phyloP scores from a whole-genome alignment of 805 yeast genomes.

The Starmera quercuum region DNA sequence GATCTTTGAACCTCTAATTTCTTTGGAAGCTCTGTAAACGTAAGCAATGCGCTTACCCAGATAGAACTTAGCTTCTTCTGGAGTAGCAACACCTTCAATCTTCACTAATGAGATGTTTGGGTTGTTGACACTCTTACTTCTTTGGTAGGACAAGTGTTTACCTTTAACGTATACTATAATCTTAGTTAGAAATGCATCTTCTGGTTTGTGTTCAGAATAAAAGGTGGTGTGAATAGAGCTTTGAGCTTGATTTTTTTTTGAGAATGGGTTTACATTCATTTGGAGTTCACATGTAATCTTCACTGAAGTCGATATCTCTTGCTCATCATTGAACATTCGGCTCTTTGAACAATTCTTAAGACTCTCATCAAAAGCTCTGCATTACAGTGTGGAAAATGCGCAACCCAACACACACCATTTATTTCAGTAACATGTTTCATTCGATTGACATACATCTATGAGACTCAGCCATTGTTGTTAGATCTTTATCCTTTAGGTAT shows the following conservation, averaged over 20 bases:
- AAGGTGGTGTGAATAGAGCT: constrained; percentile 4
- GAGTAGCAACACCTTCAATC: constrained; percentile 89
- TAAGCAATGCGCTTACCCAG: constrained; percentile 98
- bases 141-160: constrained; percentile 99
- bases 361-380: too few species aligned
- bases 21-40: constrained; percentile 98
- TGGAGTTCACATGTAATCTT: too few species aligned
- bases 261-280: too few species aligned
- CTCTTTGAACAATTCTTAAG: too few species aligned
- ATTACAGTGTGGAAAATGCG: too few species aligned
- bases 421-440: too few species aligned
- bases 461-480: constrained; percentile 77
- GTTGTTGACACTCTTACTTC: constrained; percentile 97
- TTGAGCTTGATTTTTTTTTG: too few species aligned
- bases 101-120: constrained; percentile 95
- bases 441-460: constrained; percentile 98
- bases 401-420: too few species aligned
- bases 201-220: not conserved
- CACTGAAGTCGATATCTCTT: too few species aligned
- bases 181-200: too few species aligned
- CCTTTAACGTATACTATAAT: constrained; percentile 96
- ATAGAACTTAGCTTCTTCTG: constrained; percentile 98
- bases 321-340: too few species aligned
- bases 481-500: constrained; percentile 2
- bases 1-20: constrained; percentile 97